Evolutionary conservation across 345 rosid species (phyloP).

Genomic region (Dipteronia dyeriana): DNA sequence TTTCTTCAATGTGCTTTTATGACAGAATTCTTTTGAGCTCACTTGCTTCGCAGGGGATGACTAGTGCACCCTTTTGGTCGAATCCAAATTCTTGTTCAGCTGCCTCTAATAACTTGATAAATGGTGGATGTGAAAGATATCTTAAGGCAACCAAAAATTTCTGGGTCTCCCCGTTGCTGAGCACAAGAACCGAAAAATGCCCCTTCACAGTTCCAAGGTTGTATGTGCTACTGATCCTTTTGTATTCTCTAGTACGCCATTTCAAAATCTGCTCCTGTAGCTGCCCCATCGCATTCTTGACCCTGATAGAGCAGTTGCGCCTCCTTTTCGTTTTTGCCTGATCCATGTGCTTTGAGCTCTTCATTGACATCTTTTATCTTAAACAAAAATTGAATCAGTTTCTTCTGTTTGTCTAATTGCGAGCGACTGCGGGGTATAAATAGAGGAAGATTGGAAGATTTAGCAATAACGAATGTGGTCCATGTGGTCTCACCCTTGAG

Average conservation of each 20-base stretch:
- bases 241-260: slow-evolving; percentile 12
- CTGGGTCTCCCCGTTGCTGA: slow-evolving; percentile 9
- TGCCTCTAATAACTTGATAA: slow-evolving; percentile 25
- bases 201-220: slow-evolving; percentile 12
- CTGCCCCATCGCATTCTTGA: slow-evolving; percentile 9
- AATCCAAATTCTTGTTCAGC: slow-evolving; percentile 29
- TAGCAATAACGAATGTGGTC: background rate
- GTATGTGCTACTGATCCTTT: slow-evolving; percentile 1
- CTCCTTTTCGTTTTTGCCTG: background rate
- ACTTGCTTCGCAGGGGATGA: slow-evolving; percentile 32
- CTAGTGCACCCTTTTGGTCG: slow-evolving; percentile 25
- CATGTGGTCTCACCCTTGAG: slow-evolving; percentile 15
- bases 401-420: background rate
- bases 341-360: background rate
- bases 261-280: slow-evolving; percentile 16
- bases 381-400: background rate
- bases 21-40: slow-evolving; percentile 23
- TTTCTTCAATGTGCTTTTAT: background rate
- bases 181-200: slow-evolving; percentile 18
- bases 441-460: background rate
- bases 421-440: background rate
- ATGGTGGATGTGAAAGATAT: slow-evolving; percentile 29
- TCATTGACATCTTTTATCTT: background rate
- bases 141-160: slow-evolving; percentile 21
- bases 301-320: background rate